Evolutionary conservation across 2,329 filamentous ascomycete species (phyloP), one percentile per base, ranked within the genome.

Genomic region (Colletotrichum sp.): DNA sequence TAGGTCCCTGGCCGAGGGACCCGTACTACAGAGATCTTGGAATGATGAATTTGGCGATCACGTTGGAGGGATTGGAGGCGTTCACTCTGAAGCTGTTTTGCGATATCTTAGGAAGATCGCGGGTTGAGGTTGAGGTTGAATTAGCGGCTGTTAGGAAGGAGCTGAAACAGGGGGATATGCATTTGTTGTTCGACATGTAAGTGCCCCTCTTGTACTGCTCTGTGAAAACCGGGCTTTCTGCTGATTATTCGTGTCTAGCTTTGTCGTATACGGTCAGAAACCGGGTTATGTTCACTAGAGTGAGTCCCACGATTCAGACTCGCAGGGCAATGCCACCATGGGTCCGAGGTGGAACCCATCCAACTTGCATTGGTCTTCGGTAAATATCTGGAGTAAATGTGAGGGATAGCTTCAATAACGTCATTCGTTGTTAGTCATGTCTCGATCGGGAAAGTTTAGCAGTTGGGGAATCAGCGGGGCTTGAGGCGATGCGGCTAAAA

Each of bases 291-390:
- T 19, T 44, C 16, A n/a, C 16, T 44, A 44, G 19, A 22, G 9
- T 4, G 39, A n/a, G 39, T 49, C 0, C 19, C 19, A n/a, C 19
- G 19, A 12, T 49, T n/a, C 19, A 49, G 0, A n/a, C 19, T n/a
- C 5, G 9, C 19, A 22, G 36, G 39, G 5, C 3, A 49, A n/a
- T n/a, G 2, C 9, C 39, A 49, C 39, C 39, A 3, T 0, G 5
- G 9, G 3, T n/a, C 19, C 0, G n/a, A 2, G 0, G 39, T 49
- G 39, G 39, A n/a, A 49, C 39, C 19, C 5, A 4, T 11, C 0
- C 39, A n/a, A 49, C 1, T 49, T 49, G 39, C 19, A n/a, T n/a
- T 6, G 39, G 39, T n/a, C 19, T n/a, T 49, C 39, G 39, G 39
- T 49, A 22, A 49, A 49, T n/a, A 6, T 49, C 9, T 49, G 19